phyloP scores from a whole-genome alignment of 192 early-diverging fungal species.

The Entophlyctis luteolus region DNA sequence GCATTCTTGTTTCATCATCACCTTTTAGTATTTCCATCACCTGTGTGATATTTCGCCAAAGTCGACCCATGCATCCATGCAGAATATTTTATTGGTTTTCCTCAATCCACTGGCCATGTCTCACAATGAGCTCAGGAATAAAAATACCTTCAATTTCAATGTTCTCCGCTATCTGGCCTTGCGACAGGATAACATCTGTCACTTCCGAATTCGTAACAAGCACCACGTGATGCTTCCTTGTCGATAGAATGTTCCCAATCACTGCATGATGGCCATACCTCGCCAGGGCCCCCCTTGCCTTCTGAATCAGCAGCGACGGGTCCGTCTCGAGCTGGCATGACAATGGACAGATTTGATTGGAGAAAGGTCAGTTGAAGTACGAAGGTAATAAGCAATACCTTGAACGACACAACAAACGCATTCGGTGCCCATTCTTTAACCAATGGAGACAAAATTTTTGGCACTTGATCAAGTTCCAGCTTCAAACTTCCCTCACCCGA shows the following conservation, averaged over 20 bases:
- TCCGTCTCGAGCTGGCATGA: constrained; percentile 81
- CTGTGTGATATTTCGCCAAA: no score
- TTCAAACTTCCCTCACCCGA: constrained; percentile 80
- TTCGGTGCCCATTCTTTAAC: constrained; percentile 87
- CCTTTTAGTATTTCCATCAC: no score
- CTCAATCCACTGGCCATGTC: constrained; percentile 67
- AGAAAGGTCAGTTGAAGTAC: constrained; percentile 10
- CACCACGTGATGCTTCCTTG: constrained; percentile 79
- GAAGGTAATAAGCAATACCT: constrained; percentile 44
- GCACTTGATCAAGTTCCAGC: constrained; percentile 90
- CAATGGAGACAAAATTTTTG: constrained; percentile 90
- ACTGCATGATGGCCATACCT: constrained; percentile 96
- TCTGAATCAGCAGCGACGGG: constrained; percentile 68
- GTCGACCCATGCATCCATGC: no score
- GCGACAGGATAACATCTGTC: constrained; percentile 43
- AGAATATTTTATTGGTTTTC: not conserved
- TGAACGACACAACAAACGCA: constrained; percentile 96
- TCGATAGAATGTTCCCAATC: constrained; percentile 88
- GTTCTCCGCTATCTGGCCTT: constrained; percentile 46
- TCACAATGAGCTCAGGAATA: constrained; percentile 62
- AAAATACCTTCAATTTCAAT: constrained; percentile 73
- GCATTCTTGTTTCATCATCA: no score
- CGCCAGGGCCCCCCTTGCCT: constrained; percentile 71
- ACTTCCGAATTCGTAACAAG: constrained; percentile 47
- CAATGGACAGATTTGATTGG: not conserved